phyloP scores from a whole-genome alignment of 306 rosid genomes.

The Mimosa bimucronata region DNA sequence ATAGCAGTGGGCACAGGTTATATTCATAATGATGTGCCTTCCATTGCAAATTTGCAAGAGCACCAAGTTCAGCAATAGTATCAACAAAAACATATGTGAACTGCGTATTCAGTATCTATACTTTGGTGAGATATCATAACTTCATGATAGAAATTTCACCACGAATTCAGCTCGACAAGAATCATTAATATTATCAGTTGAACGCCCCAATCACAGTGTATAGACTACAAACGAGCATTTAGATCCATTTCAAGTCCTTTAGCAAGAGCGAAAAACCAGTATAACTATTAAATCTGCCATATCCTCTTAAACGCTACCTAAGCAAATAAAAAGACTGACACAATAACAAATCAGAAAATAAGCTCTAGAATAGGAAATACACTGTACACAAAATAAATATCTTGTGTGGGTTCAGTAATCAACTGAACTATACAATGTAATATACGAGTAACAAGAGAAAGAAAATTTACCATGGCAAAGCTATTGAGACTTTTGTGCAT shows the following conservation, averaged over 20 bases:
- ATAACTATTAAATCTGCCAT: neutral
- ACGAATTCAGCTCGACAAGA: neutral
- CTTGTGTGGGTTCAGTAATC: neutral
- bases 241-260: neutral
- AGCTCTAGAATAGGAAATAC: neutral
- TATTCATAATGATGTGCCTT: neutral
- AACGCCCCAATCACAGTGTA: neutral
- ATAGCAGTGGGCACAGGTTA: neutral
- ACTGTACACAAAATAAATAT: neutral
- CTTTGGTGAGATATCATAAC: neutral
- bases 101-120: neutral
- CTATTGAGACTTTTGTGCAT: conserved; percentile 50
- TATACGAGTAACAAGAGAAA: conserved; percentile 1
- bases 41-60: too few species aligned
- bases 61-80: neutral
- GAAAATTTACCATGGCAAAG: conserved; percentile 48
- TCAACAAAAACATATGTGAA: neutral
- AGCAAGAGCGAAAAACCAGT: neutral
- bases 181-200: neutral
- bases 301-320: neutral
- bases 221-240: neutral
- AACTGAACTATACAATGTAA: neutral
- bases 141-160: neutral
- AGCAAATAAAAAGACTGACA: neutral
- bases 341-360: neutral